Evolutionary conservation across 805 yeast genomes (phyloP), one percentile per base, ranked within the genome.

Genomic region (Suhomyces prunicola): DNA sequence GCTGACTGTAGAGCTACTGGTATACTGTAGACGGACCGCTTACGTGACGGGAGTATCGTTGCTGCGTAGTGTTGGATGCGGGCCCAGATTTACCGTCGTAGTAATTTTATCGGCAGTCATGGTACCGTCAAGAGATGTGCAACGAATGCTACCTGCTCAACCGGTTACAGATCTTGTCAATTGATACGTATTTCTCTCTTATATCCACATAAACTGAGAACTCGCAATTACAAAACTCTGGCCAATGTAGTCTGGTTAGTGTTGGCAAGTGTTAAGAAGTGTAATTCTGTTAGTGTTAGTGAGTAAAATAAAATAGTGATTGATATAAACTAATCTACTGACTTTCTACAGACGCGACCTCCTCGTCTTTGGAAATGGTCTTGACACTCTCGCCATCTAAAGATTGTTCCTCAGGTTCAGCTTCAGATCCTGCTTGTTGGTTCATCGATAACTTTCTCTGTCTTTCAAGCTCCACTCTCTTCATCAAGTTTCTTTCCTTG

Each of bases 401-500:
- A n/a, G 47, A 44, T 26, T 44, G 35, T 15, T 46, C 48, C 13
- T 29, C 48, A 9, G 24, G 22, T 17, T 40, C 46, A 23, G 7
- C 17, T 15, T 13, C 44, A 13, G 39, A 19, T n/a, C 4, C 44
- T 10, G 17, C 50, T 13, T 39, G 40, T 15, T 47, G 41, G 40
- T 13, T 15, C 31, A 27, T 35, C 45, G 39, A 42, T n/a, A 31
- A 22, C 24, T 54, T 57, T 46, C 55, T 57, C 51, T 52, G 46
- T 53, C 62, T 61, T 46, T 61, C 69, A 29, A 51, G 56, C 55
- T 70, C 72, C 56, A 77, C 62, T 57, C 69, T 64, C 59, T 77
- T 76, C 67, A 73, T 74, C 58, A 87, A 65, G 49, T 76, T 60
- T 59, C 73, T 82, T 64, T 88, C 94, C 70, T 83, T 83, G 55